phyloP scores from a whole-genome alignment of 352 stramenopile species.

The Pythium aphanidermatum region DNA sequence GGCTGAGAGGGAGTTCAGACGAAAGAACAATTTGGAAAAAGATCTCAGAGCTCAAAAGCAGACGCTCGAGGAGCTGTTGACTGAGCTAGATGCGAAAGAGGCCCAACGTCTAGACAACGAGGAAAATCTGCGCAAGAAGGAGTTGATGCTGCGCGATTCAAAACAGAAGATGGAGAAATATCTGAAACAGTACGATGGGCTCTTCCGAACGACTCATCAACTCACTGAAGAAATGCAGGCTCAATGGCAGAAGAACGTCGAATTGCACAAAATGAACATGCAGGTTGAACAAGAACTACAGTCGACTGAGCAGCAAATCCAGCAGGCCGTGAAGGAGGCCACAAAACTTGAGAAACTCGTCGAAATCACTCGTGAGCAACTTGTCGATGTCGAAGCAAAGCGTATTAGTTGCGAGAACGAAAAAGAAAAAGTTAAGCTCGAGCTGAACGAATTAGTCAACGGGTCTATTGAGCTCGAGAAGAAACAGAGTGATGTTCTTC shows the following conservation, averaged over 20 bases:
- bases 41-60: constrained; percentile 69
- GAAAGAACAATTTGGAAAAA: constrained; percentile 62
- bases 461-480: constrained; percentile 49
- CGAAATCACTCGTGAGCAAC: constrained; percentile 63
- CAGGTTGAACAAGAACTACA: constrained; percentile 53
- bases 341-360: constrained; percentile 72
- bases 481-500: constrained; percentile 63
- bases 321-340: constrained; percentile 48
- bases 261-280: constrained; percentile 72
- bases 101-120: constrained; percentile 46
- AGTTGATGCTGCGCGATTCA: constrained; percentile 64
- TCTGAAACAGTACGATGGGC: constrained; percentile 76
- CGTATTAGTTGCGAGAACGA: constrained; percentile 51
- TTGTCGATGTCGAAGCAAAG: constrained; percentile 60
- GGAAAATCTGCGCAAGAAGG: constrained; percentile 56
- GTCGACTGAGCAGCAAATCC: constrained; percentile 42
- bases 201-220: constrained; percentile 75
- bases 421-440: constrained; percentile 52
- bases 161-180: constrained; percentile 89
- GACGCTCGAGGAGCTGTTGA: constrained; percentile 39
- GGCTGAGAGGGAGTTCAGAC: constrained; percentile 50
- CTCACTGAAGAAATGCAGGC: constrained; percentile 74
- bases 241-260: constrained; percentile 81
- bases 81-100: constrained; percentile 37
- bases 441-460: constrained; percentile 66